Evolutionary conservation across 2,329 filamentous ascomycete species (phyloP).

Genomic region (Emergomyces orientalis): DNA sequence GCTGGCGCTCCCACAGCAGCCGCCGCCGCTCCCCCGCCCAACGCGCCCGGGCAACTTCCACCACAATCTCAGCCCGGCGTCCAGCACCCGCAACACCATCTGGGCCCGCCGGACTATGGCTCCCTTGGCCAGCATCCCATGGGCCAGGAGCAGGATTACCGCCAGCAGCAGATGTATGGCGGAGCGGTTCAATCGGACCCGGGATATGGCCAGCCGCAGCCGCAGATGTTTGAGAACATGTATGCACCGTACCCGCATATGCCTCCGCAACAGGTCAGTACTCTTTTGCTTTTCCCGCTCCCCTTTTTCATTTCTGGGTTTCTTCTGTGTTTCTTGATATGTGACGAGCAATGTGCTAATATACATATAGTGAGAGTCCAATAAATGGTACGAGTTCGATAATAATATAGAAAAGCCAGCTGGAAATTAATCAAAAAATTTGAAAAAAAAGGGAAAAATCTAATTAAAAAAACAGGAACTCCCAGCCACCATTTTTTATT

Average conservation of each 20-base stretch:
- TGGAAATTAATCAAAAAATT: neutral
- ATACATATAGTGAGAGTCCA: neutral
- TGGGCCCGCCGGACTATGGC: constrained; percentile 47
- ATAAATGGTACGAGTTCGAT: neutral
- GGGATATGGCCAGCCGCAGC: constrained; percentile 65
- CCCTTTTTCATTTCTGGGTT: neutral
- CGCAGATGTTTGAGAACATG: constrained; percentile 75
- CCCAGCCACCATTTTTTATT: neutral
- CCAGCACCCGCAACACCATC: constrained; percentile 47
- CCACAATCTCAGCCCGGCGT: constrained; percentile 37
- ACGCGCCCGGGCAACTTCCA: constrained; percentile 22
- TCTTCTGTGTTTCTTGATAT: neutral
- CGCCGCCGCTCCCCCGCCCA: constrained; percentile 6
- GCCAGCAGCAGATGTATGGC: constrained; percentile 72
- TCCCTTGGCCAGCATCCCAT: constrained; percentile 55
- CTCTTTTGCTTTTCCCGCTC: constrained; percentile 2
- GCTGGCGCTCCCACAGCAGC: constrained; percentile 9
- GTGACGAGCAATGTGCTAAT: neutral
- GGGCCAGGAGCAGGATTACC: constrained; percentile 66
- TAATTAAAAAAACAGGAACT: neutral
- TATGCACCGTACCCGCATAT: constrained; percentile 69
- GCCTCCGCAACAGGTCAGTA: constrained; percentile 69
- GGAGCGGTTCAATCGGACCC: constrained; percentile 67
- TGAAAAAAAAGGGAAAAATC: neutral
- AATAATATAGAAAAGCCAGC: neutral